These are phyloP conservation scores for Amanita fuliginea DNA, from an alignment of 768 basidiomycete genomes.

Conservation along the genomic window DNA sequence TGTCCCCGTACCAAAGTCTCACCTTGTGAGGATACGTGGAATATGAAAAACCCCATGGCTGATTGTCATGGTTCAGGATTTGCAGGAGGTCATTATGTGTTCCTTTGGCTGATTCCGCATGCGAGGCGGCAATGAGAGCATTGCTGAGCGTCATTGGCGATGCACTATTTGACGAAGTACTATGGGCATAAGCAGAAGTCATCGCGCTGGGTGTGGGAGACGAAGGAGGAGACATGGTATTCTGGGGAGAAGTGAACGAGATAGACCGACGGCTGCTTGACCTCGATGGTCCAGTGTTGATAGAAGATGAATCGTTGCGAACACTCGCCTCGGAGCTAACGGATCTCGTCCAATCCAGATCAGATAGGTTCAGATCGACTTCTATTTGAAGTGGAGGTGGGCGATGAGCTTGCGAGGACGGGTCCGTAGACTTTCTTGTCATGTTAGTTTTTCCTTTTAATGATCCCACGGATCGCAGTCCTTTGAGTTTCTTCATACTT, in stretches of 20 bases:
- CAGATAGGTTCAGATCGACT: constrained; percentile 42
- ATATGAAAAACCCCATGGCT: constrained; percentile 89
- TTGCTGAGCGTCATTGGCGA: constrained; percentile 75
- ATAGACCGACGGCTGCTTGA: constrained; percentile 57
- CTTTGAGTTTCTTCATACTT: constrained; percentile 51
- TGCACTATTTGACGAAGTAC: constrained; percentile 21
- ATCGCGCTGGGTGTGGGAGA: constrained; percentile 39
- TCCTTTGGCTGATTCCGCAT: constrained; percentile 88
- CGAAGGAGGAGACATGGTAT: constrained; percentile 31
- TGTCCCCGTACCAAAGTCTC: constrained; percentile 87
- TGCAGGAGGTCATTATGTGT: constrained; percentile 85
- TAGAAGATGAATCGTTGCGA: constrained; percentile 7
- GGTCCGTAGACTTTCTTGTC: constrained; percentile 25
- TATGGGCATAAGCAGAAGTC: constrained; percentile 23
- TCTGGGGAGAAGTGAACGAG: constrained; percentile 50
- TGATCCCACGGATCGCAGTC: constrained; percentile 72
- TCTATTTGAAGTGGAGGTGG: constrained; percentile 46
- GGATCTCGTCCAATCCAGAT: constrained; percentile 39
- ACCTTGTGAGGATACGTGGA: constrained; percentile 64
- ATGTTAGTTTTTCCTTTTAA: constrained; percentile 44
- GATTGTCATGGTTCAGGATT: constrained; percentile 84
- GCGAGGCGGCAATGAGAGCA: constrained; percentile 87
- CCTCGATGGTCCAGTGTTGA: constrained; percentile 26
- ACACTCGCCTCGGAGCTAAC: constrained; percentile 12
- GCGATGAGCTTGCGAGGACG: constrained; percentile 44